Percentiles rank a stretch among this genome's conserved stretches.
Conservation (phyloP, 2,329 filamentous ascomycete genomes). For the Shiraia bambusicola region DNA sequence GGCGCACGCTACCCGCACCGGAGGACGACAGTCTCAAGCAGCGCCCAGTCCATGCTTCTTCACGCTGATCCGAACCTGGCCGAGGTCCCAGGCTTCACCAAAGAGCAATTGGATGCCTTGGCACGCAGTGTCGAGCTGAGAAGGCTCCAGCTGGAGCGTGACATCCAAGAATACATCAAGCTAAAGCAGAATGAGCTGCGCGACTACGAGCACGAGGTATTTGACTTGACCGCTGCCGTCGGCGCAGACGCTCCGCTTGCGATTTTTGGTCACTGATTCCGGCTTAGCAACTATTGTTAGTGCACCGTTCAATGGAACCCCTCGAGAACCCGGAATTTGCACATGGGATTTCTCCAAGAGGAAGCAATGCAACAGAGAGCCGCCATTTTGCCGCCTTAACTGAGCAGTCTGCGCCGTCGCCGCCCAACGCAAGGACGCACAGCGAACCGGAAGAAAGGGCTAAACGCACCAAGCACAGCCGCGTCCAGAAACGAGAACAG, state of each 20-base stretch:
- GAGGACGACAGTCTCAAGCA: conserved; percentile 5
- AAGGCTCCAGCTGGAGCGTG: conserved; percentile 39
- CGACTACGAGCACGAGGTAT: conserved; percentile 37
- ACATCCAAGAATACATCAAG: conserved; percentile 38
- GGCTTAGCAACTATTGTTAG: conserved; percentile 37
- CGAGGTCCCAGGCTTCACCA: conserved; percentile 36
- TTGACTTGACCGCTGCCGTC: background rate
- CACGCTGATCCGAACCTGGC: conserved; percentile 30
- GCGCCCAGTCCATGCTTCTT: conserved; percentile 33
- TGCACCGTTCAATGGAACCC: conserved; percentile 36
- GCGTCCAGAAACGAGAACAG: conserved; percentile 42
- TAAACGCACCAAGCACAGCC: conserved; percentile 39
- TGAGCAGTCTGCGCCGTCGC: conserved; percentile 1
- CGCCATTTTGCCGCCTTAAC: conserved; percentile 4
- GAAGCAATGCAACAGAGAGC: background rate
- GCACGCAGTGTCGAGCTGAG: conserved; percentile 38
- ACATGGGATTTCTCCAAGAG: conserved; percentile 1
- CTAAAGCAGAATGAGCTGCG: conserved; percentile 38
- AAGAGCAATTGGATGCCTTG: conserved; percentile 35
- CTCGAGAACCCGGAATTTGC: conserved; percentile 16
- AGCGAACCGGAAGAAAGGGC: conserved; percentile 25
- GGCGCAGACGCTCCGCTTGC: conserved; percentile 7
- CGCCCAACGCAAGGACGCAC: conserved; percentile 16
- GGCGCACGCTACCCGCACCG: conserved; percentile 14
- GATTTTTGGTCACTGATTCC: conserved; percentile 25